These are phyloP conservation scores for Asclepias syriaca DNA, from an alignment of 257 asterid genomes.

Conservation along the genomic window DNA sequence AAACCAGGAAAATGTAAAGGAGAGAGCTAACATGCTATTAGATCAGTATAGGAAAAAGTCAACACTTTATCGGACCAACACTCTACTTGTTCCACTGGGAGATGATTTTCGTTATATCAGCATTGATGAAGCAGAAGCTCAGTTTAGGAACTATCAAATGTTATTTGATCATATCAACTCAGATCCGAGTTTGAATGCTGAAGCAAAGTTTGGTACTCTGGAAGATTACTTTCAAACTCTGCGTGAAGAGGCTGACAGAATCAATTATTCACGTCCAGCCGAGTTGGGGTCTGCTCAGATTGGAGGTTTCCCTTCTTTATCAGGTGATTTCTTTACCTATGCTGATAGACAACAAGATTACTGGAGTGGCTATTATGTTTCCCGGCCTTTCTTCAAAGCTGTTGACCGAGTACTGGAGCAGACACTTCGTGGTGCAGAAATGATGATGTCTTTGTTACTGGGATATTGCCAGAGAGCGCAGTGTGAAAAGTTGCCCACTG, in stretches of 20 bases:
- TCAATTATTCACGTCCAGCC: slow-evolving; percentile 60
- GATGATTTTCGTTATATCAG: slow-evolving; percentile 97
- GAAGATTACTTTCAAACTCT: slow-evolving; percentile 81
- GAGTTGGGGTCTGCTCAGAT: slow-evolving; percentile 87
- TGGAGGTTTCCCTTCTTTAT: slow-evolving; percentile 85
- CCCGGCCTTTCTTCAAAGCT: slow-evolving; percentile 97
- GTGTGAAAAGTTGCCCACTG: slow-evolving; percentile 81
- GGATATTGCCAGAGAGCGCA: slow-evolving; percentile 82
- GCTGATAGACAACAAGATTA: slow-evolving; percentile 94
- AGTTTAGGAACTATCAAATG: slow-evolving; percentile 89
- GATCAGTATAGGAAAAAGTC: slow-evolving; percentile 95
- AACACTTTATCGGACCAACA: slow-evolving; percentile 85
- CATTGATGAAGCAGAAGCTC: slow-evolving; percentile 97
- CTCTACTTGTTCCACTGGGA: slow-evolving; percentile 95
- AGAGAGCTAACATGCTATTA: slow-evolving; percentile 69
- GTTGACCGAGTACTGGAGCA: slow-evolving; percentile 95
- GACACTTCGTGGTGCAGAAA: slow-evolving; percentile 88
- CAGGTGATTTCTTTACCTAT: slow-evolving; percentile 94
- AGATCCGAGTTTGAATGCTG: slow-evolving; percentile 82
- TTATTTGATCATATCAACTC: slow-evolving; percentile 86
- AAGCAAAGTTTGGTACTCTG: slow-evolving; percentile 89
- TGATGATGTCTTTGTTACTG: slow-evolving; percentile 85
- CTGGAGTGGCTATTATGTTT: slow-evolving; percentile 99
- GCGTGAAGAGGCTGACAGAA: slow-evolving; percentile 79
- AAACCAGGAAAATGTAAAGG: slow-evolving; percentile 81